Percentiles rank a stretch among this genome's conserved stretches.
Conservation (phyloP, 1,284 basidiomycete genomes). For the Trichosporon sp. region DNA sequence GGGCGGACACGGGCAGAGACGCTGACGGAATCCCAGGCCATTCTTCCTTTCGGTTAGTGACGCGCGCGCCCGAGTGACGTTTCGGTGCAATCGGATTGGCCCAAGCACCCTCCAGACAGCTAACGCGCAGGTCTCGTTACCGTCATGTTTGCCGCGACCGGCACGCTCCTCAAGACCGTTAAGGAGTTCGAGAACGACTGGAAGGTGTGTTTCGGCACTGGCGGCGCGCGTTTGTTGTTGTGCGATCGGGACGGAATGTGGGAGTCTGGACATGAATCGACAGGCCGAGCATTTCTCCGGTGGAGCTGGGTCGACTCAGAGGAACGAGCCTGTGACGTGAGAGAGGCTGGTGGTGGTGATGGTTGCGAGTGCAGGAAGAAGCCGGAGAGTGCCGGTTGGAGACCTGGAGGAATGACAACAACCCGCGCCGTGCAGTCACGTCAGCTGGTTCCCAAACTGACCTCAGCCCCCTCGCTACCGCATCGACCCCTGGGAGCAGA, state of each 20-base stretch:
- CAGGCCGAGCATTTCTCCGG: background rate
- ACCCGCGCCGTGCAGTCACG: background rate
- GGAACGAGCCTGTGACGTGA: background rate
- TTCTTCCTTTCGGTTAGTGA: slow-evolving; percentile 78
- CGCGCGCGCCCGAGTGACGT: slow-evolving; percentile 2
- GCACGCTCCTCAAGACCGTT: slow-evolving; percentile 74
- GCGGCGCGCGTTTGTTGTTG: background rate
- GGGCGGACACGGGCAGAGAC: background rate
- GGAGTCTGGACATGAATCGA: background rate
- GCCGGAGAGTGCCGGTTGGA: background rate
- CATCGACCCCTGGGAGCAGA: slow-evolving; percentile 82
- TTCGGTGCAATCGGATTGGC: background rate
- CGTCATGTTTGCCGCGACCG: slow-evolving; percentile 79
- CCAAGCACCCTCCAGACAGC: slow-evolving; percentile 8
- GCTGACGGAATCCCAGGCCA: slow-evolving; percentile 53
- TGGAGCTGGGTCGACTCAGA: background rate
- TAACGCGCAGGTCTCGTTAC: slow-evolving; percentile 66
- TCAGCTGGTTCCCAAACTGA: background rate
- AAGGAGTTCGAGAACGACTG: slow-evolving; percentile 76
- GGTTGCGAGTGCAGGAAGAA: background rate
- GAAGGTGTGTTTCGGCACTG: slow-evolving; percentile 62
- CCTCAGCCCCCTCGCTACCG: slow-evolving; percentile 73
- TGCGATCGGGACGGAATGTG: background rate
- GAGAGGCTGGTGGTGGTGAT: background rate
- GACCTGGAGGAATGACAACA: background rate